Base-by-base conservation (phyloP, 2,329 filamentous ascomycete genomes). In the Exophiala dermatitidis region DNA sequence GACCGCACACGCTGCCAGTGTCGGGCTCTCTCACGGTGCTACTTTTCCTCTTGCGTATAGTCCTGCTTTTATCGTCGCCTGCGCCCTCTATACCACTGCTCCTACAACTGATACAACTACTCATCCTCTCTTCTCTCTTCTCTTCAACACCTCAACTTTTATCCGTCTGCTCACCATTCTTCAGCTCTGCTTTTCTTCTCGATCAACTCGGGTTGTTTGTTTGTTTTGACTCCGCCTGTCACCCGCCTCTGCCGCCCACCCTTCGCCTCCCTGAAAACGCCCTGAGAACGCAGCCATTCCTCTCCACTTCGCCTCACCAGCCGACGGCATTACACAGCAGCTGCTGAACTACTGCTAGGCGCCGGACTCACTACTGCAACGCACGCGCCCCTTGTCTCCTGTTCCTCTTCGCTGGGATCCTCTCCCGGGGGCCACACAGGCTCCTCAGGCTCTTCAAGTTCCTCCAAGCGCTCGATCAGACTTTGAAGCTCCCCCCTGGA, bases 201-300 rank as follows among this genome's bases (percentile, higher is more conserved):
- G 7, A n/a, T 6, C 10, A 9, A 45, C 28, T 26, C 29, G 10
- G n/a, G n/a, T 42, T 41, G 34, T 53, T 49, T 55, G 48, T 55
- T 55, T 55, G 53, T 51, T 51, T 48, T 51, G 48, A 51, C 53
- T 48, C 53, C 53, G 48, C 48, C 37, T 55, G 53, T 52, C 53
- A 52, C 38, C 10, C 32, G 7, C 9, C 42, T 42, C 19, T 33
- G 12, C 41, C 49, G 36, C n/a, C 38, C 30, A 46, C 42, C 33
- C 29, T 38, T 52, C 52, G 38, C 38, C 38, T 41, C 38, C 38
- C 38, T 41, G 42, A 42, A 31, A 44, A 42, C 32, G 38, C 34
- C 31, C 34, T 43, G 8, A 37, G 36, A 48, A 45, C 42, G 10
- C 12, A 32, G 28, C 42, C 42, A 28, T 41, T 41, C 38, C 38